These are phyloP conservation scores for Thelonectria olida DNA, from an alignment of 2,329 filamentous ascomycete genomes.

Conservation along the genomic window DNA sequence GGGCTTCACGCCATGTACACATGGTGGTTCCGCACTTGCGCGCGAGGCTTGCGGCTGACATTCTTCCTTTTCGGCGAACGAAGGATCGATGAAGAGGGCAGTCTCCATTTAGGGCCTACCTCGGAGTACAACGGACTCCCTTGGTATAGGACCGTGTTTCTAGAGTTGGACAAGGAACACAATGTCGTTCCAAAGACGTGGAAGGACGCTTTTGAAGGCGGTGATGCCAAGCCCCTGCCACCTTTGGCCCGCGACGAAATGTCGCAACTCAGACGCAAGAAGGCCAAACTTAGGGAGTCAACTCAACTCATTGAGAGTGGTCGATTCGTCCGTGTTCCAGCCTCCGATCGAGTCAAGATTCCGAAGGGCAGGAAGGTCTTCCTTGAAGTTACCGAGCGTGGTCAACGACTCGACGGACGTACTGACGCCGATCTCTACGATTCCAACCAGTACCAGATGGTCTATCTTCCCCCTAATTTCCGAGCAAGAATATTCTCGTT, in stretches of 20 bases:
- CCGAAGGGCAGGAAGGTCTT: slow-evolving; percentile 87
- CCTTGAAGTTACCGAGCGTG: slow-evolving; percentile 72
- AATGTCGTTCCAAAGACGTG: slow-evolving; percentile 65
- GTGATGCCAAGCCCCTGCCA: slow-evolving; percentile 53
- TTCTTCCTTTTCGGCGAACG: slow-evolving; percentile 94
- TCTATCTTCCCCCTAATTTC: slow-evolving; percentile 89
- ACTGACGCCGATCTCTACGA: slow-evolving; percentile 60
- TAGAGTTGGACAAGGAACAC: slow-evolving; percentile 55
- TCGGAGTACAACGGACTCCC: slow-evolving; percentile 45
- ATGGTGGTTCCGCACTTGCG: slow-evolving; percentile 96
- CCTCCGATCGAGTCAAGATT: slow-evolving; percentile 93
- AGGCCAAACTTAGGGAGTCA: slow-evolving; percentile 55
- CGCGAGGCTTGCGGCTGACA: slow-evolving; percentile 80
- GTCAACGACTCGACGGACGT: slow-evolving; percentile 70
- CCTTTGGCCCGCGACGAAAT: slow-evolving; percentile 50
- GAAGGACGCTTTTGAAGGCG: slow-evolving; percentile 62
- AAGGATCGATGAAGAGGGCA: slow-evolving; percentile 82
- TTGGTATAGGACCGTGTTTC: slow-evolving; percentile 54
- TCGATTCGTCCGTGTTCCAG: slow-evolving; percentile 88
- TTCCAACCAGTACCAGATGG: slow-evolving; percentile 71
- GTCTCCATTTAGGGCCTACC: slow-evolving; percentile 56
- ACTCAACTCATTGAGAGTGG: slow-evolving; percentile 74
- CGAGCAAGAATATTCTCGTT: slow-evolving; percentile 82
- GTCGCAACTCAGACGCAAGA: slow-evolving; percentile 48
- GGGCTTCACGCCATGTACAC: slow-evolving; percentile 85